A percentile compares a stretch with the other conserved stretches of the same genome.
Evolutionary conservation across 345 rosid genomes (phyloP).

Genomic region (Eutrema japonicum): DNA sequence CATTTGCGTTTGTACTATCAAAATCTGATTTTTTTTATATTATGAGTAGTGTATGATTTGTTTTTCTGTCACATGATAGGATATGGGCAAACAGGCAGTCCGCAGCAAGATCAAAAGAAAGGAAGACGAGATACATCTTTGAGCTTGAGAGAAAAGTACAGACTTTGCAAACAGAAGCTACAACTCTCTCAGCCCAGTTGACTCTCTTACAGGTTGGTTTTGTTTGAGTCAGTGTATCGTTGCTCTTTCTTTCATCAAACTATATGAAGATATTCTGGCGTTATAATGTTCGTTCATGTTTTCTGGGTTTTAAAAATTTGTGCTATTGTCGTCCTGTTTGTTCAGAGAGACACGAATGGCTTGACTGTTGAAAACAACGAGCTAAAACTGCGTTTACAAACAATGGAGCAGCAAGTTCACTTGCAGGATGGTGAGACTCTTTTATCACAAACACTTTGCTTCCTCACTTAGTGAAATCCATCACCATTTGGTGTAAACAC

Average conservation of each 20-base stretch:
- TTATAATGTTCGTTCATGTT: not conserved
- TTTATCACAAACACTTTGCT: slow-evolving; percentile 27
- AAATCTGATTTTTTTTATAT: not conserved
- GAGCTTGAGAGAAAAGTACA: slow-evolving; percentile 94
- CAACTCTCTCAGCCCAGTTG: slow-evolving; percentile 88
- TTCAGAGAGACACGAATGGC: slow-evolving; percentile 85
- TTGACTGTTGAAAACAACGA: slow-evolving; percentile 82
- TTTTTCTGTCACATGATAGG: slow-evolving; percentile 47
- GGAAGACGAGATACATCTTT: slow-evolving; percentile 90
- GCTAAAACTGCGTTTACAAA: slow-evolving; percentile 83
- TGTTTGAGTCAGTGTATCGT: slow-evolving; percentile 22
- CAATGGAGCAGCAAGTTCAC: slow-evolving; percentile 87
- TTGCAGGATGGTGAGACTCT: slow-evolving; percentile 83
- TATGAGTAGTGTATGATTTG: slow-evolving; percentile 8
- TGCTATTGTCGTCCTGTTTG: slow-evolving; percentile 11
- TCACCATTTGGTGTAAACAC: slow-evolving; percentile 7
- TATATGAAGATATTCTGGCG: not conserved
- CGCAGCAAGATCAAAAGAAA: slow-evolving; percentile 95
- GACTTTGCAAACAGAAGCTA: slow-evolving; percentile 88
- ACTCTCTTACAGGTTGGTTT: slow-evolving; percentile 80
- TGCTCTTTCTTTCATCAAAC: not conserved
- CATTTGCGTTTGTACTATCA: not conserved
- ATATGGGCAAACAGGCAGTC: slow-evolving; percentile 99
- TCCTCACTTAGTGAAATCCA: not conserved
- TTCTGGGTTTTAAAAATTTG: not conserved